Percentiles rank a stretch among this genome's conserved stretches.
These are phyloP conservation scores for Naganishia randhawae DNA, from an alignment of 768 basidiomycete genomes.

Conservation along the genomic window DNA sequence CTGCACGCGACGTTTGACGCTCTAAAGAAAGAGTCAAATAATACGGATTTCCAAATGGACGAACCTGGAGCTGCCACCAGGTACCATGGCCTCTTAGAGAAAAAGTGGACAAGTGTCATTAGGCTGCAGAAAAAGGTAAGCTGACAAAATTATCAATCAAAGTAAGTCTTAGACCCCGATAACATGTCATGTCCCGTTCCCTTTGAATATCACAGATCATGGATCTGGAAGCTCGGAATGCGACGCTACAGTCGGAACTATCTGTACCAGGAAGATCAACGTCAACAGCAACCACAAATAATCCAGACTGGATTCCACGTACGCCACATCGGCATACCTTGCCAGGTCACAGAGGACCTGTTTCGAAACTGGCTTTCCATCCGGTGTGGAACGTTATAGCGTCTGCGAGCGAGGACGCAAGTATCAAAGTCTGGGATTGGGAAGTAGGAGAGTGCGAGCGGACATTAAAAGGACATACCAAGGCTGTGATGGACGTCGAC, in stretches of 20 bases:
- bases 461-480: slow-evolving; percentile 87
- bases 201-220: slow-evolving; percentile 63
- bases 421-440: slow-evolving; percentile 94
- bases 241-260: slow-evolving; percentile 73
- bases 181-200: background rate
- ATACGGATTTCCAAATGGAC: slow-evolving; percentile 43
- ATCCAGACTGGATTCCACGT: slow-evolving; percentile 69
- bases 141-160: background rate
- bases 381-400: slow-evolving; percentile 77
- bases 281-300: slow-evolving; percentile 52
- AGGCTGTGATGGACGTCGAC: slow-evolving; percentile 78
- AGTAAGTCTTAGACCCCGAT: background rate
- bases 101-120: slow-evolving; percentile 98
- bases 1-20: slow-evolving; percentile 44
- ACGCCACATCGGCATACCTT: slow-evolving; percentile 73
- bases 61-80: slow-evolving; percentile 71
- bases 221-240: slow-evolving; percentile 80
- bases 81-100: slow-evolving; percentile 80
- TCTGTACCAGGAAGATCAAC: slow-evolving; percentile 54
- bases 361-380: slow-evolving; percentile 79
- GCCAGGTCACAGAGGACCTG: slow-evolving; percentile 70
- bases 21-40: slow-evolving; percentile 47
- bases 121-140: slow-evolving; percentile 87
- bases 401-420: slow-evolving; percentile 82
- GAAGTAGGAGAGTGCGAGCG: slow-evolving; percentile 89